phyloP scores from a whole-genome alignment of 768 basidiomycete genomes.

The Termitomyces sp. region DNA sequence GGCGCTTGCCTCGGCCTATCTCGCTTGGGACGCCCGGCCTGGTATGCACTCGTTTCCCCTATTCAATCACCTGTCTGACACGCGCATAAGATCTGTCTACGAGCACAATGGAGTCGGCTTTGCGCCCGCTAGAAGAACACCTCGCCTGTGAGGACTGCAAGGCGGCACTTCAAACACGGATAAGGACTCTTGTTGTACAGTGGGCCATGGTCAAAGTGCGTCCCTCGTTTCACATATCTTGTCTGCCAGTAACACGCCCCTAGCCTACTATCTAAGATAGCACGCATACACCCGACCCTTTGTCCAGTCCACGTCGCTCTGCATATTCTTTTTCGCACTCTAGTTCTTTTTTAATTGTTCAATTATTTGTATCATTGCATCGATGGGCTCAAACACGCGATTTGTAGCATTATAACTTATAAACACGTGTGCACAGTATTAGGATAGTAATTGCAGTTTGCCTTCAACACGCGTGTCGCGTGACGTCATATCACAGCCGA shows the following conservation, averaged over 20 bases:
- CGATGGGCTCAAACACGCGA: not conserved
- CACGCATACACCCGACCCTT: not conserved
- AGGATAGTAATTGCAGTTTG: not conserved
- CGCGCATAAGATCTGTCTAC: slow-evolving; percentile 58
- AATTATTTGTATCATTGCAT: not conserved
- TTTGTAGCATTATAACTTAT: not conserved
- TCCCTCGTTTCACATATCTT: not conserved
- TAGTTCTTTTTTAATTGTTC: not conserved
- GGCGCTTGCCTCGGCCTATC: slow-evolving; percentile 77
- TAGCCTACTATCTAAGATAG: slow-evolving; percentile 24
- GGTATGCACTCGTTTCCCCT: slow-evolving; percentile 37
- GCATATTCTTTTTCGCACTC: not conserved
- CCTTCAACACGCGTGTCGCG: not conserved
- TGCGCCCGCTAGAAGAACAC: slow-evolving; percentile 64
- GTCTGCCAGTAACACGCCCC: not conserved
- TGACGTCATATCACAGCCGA: slow-evolving; percentile 3
- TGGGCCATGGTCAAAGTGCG: slow-evolving; percentile 78
- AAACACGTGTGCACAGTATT: slow-evolving; percentile 1
- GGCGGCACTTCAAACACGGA: slow-evolving; percentile 53
- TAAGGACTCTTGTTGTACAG: slow-evolving; percentile 62
- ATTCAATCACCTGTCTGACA: slow-evolving; percentile 11
- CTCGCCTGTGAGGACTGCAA: slow-evolving; percentile 67
- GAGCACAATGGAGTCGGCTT: slow-evolving; percentile 63
- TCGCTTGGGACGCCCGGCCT: slow-evolving; percentile 79
- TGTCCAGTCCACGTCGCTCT: not conserved